Percentiles rank a stretch among this genome's conserved stretches.
These are phyloP conservation scores for Chenopodium berlandieri DNA, from an alignment of 148 eudicot genomes.

Conservation along the genomic window DNA sequence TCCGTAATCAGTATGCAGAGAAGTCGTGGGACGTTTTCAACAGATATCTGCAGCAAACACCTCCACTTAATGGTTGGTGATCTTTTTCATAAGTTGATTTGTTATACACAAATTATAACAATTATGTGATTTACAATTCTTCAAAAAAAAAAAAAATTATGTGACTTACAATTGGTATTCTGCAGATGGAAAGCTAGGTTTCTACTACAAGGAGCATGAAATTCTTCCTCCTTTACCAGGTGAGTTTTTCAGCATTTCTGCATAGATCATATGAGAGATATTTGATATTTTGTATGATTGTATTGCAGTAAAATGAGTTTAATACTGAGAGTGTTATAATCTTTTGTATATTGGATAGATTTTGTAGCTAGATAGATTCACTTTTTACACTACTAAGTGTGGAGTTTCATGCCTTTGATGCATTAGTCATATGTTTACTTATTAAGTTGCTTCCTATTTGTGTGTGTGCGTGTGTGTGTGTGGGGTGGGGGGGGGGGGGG, in stretches of 20 bases:
- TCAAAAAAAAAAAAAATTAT: not conserved
- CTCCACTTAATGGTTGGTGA: constrained; percentile 74
- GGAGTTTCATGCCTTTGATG: not conserved
- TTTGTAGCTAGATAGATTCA: not conserved
- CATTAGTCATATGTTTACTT: not conserved
- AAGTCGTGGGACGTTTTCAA: constrained; percentile 82
- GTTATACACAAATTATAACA: constrained; percentile 6
- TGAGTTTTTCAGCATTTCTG: constrained; percentile 20
- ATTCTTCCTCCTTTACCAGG: constrained; percentile 92
- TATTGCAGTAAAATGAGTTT: not conserved
- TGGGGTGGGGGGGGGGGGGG: not conserved
- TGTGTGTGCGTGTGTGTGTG: too few relatives aligned
- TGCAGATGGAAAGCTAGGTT: constrained; percentile 86
- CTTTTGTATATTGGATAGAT: not conserved
- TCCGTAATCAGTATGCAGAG: constrained; percentile 65
- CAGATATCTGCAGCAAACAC: constrained; percentile 60
- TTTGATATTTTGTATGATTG: not conserved
- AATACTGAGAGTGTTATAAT: not conserved
- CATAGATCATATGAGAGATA: not conserved
- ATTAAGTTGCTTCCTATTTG: not conserved
- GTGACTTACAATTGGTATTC: not conserved
- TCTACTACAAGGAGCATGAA: constrained; percentile 91
- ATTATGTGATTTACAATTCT: not conserved
- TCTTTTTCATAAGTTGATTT: constrained; percentile 3
- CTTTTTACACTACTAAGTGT: not conserved